Base-by-base conservation (phyloP, 768 basidiomycete species). In the Boletus vinaceobasis region DNA sequence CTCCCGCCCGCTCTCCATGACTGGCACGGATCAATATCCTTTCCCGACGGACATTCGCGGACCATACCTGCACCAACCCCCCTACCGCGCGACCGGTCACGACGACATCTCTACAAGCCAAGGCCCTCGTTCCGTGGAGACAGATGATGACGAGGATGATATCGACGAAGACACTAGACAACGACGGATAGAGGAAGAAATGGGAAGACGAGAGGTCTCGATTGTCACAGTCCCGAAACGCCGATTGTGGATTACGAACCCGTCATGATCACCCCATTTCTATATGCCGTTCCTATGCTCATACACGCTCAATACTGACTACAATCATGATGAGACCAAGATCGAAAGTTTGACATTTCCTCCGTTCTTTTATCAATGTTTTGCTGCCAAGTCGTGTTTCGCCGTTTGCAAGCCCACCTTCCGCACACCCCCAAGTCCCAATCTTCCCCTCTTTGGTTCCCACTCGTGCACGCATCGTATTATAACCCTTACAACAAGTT, bases 201-300 rank as follows among this genome's bases (percentile, higher is more conserved):
- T 93, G 80, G 83, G 77, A 37, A 77, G 89, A 60, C 80, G 90
- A 46, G 88, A 92, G 59, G 88, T 92, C 31, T 87, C 87, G n/a
- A 89, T 92, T 63, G 81, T 92, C 57, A 78, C 83, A 40, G 80
- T 84, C 13, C 90, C 90, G 19, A 85, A 82, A 66, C 87, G 88
- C 60, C 84, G 80, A 64, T 72, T 93, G 52, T 84, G 83, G 77
- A 79, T 92, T 45, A 79, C 82, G 49, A 93, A 93, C 69, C 88
- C 87, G 14, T 73, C 75, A 64, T 76, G 63, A 70, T 59, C 48
- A 23, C 32, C 21, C 43, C 45, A 31, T 58, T 31, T 33, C n/a
- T 21, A 32, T 46, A 14, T 26, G 9, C 43, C 13, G 21, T 55
- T 36, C 37, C 40, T 52, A 56, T 56, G 14, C 57, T 63, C 36